These are phyloP conservation scores for Ustilago curta DNA, from an alignment of 1,284 basidiomycete genomes.

Conservation along the genomic window DNA sequence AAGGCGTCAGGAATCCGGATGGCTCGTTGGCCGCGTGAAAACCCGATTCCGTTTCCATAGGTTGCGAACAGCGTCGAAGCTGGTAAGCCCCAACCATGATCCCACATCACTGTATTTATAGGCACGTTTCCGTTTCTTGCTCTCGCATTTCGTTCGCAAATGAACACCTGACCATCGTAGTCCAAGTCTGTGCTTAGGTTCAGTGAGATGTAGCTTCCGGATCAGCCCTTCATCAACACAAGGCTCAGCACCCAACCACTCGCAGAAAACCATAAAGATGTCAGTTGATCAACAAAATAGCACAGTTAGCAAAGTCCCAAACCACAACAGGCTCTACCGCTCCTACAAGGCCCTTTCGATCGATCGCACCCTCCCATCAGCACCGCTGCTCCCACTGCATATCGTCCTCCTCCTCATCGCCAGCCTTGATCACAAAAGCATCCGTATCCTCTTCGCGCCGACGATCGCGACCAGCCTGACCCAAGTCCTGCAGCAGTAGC, in stretches of 20 bases:
- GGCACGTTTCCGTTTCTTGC: no score
- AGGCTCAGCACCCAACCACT: no score
- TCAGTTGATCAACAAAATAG: not conserved
- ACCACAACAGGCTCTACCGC: not conserved
- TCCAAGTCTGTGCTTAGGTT: no score
- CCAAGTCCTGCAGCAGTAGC: slow-evolving; percentile 15
- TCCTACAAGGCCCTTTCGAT: slow-evolving; percentile 24
- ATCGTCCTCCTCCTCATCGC: slow-evolving; percentile 27
- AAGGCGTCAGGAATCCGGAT: slow-evolving; percentile 29
- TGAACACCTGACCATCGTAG: no score
- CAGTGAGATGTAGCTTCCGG: no score
- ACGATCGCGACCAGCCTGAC: not conserved
- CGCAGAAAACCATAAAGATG: not conserved
- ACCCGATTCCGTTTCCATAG: no score
- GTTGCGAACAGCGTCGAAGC: no score
- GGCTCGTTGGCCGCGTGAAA: slow-evolving; percentile 20
- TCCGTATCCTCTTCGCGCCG: not conserved
- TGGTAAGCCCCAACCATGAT: no score
- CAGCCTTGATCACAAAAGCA: slow-evolving; percentile 5
- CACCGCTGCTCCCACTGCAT: slow-evolving; percentile 28
- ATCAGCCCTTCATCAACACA: no score
- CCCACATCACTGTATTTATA: no score
- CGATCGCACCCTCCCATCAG: not conserved
- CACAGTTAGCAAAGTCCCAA: not conserved
- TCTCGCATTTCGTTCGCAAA: no score